Evolutionary conservation across 805 yeast genomes (phyloP).

Genomic region (Ogataea methylovora): DNA sequence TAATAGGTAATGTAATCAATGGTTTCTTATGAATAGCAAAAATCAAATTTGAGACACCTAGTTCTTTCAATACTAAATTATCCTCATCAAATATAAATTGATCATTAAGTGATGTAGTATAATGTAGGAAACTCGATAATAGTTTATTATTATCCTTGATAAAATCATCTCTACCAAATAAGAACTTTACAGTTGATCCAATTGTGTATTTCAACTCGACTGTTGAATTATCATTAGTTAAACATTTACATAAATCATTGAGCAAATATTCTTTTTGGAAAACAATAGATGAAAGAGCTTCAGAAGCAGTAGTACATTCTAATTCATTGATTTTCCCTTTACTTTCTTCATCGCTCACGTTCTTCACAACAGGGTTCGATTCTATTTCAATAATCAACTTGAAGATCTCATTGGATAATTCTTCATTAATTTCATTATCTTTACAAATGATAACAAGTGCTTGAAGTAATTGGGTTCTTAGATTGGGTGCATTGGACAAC

Average conservation of each 20-base stretch:
- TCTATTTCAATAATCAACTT: slow-evolving; percentile 1
- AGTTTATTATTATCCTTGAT: background rate
- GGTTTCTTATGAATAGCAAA: slow-evolving; percentile 55
- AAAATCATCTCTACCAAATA: slow-evolving; percentile 11
- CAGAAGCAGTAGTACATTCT: slow-evolving; percentile 6
- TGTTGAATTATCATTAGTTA: slow-evolving; percentile 5
- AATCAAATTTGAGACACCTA: slow-evolving; percentile 51
- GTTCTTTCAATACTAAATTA: slow-evolving; percentile 49
- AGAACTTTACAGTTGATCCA: slow-evolving; percentile 22
- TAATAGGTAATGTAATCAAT: slow-evolving; percentile 33
- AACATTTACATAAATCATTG: background rate
- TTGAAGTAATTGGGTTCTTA: slow-evolving; percentile 5
- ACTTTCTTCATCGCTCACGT: background rate
- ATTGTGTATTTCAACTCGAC: slow-evolving; percentile 14
- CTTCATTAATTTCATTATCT: slow-evolving; percentile 7
- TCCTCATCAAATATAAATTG: slow-evolving; percentile 23
- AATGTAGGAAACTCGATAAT: slow-evolving; percentile 16
- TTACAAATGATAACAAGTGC: slow-evolving; percentile 8
- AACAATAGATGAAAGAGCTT: slow-evolving; percentile 5
- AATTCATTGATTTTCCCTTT: slow-evolving; percentile 1
- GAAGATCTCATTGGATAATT: slow-evolving; percentile 12
- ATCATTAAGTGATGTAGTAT: slow-evolving; percentile 11
- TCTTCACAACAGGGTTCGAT: background rate
- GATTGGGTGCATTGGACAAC: slow-evolving; percentile 4
- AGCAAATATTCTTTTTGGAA: background rate